phyloP scores from a whole-genome alignment of 2,329 filamentous ascomycete genomes.

The Fusarium nanum region DNA sequence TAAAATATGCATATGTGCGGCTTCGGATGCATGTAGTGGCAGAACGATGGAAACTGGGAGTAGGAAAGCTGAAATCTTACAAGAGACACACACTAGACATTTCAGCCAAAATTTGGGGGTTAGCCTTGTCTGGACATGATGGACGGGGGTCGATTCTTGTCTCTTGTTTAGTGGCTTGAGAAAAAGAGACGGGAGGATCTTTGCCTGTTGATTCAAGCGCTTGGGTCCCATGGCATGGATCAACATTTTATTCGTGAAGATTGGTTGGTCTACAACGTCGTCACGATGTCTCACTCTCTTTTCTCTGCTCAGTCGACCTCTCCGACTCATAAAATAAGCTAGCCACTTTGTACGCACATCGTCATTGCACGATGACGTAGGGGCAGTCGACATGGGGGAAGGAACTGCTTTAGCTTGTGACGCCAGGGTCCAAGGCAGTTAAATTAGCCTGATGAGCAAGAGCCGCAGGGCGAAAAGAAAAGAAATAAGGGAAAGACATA shows the following conservation, averaged over 20 bases:
- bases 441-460: conserved; percentile 6
- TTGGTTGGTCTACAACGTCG: conserved; percentile 14
- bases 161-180: conserved; percentile 11
- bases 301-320: neutral
- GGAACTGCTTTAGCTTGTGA: conserved; percentile 15
- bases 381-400: conserved; percentile 8
- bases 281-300: conserved; percentile 22
- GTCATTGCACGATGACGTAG: conserved; percentile 36
- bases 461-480: conserved; percentile 12
- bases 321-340: conserved; percentile 1
- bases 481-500: neutral
- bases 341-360: conserved; percentile 16
- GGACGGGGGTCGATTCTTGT: conserved; percentile 15
- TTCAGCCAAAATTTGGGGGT: conserved; percentile 21
- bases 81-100: neutral
- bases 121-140: conserved; percentile 27
- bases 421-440: conserved; percentile 17
- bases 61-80: conserved; percentile 17
- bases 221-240: conserved; percentile 27
- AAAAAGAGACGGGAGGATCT: neutral
- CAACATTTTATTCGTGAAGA: neutral
- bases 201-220: conserved; percentile 1
- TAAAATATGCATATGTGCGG: conserved; percentile 15
- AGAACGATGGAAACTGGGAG: conserved; percentile 1
- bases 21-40: conserved; percentile 5